Evolutionary conservation across 257 asterid genomes (phyloP).

Genomic region (Phtheirospermum japonicum): DNA sequence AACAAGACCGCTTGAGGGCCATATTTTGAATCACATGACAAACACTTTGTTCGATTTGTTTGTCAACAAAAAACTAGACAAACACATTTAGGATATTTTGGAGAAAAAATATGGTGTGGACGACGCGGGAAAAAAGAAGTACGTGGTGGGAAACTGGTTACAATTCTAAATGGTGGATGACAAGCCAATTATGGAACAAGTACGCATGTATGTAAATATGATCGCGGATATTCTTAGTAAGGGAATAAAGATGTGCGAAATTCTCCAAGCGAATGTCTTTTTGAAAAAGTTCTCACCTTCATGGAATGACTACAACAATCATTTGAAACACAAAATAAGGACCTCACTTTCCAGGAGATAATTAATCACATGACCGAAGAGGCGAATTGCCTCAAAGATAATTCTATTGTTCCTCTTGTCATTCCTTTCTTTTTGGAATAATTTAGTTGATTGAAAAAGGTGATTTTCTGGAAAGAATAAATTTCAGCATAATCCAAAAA

Average conservation of each 20-base stretch:
- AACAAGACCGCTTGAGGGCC: not conserved
- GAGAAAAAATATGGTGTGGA: slow-evolving; percentile 6
- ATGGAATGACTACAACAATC: not conserved
- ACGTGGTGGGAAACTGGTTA: not conserved
- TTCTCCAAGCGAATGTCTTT: not conserved
- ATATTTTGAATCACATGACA: not conserved
- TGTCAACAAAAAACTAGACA: not conserved
- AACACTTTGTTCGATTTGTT: not conserved
- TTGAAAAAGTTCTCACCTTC: not conserved
- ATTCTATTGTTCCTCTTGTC: not conserved
- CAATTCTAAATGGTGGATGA: not conserved
- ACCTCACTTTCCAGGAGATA: not conserved
- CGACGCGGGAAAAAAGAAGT: slow-evolving; percentile 11
- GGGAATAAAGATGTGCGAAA: not conserved
- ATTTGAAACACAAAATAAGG: not conserved
- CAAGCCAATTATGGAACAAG: slow-evolving; percentile 15
- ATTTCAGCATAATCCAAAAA: too few species aligned
- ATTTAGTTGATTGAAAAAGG: too few species aligned
- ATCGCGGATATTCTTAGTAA: not conserved
- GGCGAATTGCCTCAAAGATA: not conserved
- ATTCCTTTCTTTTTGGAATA: too few species aligned
- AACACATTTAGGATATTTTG: not conserved
- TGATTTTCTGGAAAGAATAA: too few species aligned
- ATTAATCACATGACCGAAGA: slow-evolving; percentile 10
- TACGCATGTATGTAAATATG: slow-evolving; percentile 7